Percentiles rank a stretch among this genome's conserved stretches.
These are phyloP conservation scores for Dryas octopetala DNA, from an alignment of 306 rosid genomes.

Conservation along the genomic window DNA sequence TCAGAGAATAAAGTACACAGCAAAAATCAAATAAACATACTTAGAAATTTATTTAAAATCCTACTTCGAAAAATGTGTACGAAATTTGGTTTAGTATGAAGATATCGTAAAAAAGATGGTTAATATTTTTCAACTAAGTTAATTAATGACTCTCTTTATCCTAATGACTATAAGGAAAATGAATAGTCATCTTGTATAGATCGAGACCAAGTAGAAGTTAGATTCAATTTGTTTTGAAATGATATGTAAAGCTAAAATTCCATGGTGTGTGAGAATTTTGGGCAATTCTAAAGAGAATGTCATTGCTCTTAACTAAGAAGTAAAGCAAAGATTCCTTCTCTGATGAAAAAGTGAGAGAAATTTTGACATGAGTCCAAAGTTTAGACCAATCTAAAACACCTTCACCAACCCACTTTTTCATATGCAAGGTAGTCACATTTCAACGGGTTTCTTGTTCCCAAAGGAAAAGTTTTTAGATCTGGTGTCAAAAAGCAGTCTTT, in stretches of 20 bases:
- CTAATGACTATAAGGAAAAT: no score
- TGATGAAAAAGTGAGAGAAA: not conserved
- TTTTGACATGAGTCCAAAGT: not conserved
- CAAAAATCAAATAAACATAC: no score
- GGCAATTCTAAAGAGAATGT: constrained; percentile 2
- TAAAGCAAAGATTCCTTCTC: not conserved
- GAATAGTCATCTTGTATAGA: no score
- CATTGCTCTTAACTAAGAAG: not conserved
- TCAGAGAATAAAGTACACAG: no score
- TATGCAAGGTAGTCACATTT: not conserved
- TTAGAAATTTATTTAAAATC: no score
- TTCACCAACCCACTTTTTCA: not conserved
- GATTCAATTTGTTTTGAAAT: not conserved
- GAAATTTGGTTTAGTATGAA: no score
- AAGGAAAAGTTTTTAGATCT: not conserved
- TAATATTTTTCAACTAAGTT: no score
- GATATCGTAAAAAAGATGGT: no score
- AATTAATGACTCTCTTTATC: no score
- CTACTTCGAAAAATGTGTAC: no score
- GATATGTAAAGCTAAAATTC: not conserved
- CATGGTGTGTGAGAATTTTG: not conserved
- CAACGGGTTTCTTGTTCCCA: not conserved
- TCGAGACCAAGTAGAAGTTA: not conserved
- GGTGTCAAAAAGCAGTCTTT: constrained; percentile 1
- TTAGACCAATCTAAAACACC: no score